Conservation (phyloP, 164 flowering plant species). For the Buxus sempervirens region DNA sequence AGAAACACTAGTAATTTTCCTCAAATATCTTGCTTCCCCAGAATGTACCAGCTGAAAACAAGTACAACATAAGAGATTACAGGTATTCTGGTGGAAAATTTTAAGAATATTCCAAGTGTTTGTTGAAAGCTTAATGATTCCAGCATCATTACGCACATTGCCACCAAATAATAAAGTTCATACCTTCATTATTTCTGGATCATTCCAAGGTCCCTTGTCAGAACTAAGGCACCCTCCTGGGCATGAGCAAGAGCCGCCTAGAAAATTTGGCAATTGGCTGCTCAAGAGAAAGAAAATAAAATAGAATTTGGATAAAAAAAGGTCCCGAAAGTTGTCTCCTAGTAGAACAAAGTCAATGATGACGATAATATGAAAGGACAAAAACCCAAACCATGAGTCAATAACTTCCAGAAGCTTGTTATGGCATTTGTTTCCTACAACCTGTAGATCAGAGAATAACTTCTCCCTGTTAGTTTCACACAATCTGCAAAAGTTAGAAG, state of each 20-base stretch:
- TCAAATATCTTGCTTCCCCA: slow-evolving; percentile 32
- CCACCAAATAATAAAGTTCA: slow-evolving; percentile 9
- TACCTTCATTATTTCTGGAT: slow-evolving; percentile 78
- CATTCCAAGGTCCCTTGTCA: slow-evolving; percentile 91
- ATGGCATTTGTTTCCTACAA: slow-evolving; percentile 65
- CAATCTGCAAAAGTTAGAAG: neutral
- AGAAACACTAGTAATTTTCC: slow-evolving; percentile 30
- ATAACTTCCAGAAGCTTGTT: slow-evolving; percentile 64
- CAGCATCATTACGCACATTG: neutral
- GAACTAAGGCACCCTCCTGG: slow-evolving; percentile 82
- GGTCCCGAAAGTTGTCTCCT: neutral
- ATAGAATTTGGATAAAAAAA: slow-evolving; percentile 8
- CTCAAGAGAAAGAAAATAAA: slow-evolving; percentile 11
- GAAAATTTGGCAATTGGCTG: slow-evolving; percentile 91
- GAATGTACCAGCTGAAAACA: slow-evolving; percentile 45
- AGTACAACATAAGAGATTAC: neutral
- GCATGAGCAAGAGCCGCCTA: slow-evolving; percentile 85
- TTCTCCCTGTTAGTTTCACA: slow-evolving; percentile 1
- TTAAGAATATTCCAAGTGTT: neutral
- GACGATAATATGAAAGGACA: neutral
- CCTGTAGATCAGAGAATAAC: slow-evolving; percentile 41
- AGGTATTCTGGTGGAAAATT: neutral
- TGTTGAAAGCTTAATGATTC: neutral
- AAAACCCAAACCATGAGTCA: slow-evolving; percentile 58
- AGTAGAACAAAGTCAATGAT: slow-evolving; percentile 2